Conservation (phyloP, 164 flowering plant species). For the Akebia trifoliata region DNA sequence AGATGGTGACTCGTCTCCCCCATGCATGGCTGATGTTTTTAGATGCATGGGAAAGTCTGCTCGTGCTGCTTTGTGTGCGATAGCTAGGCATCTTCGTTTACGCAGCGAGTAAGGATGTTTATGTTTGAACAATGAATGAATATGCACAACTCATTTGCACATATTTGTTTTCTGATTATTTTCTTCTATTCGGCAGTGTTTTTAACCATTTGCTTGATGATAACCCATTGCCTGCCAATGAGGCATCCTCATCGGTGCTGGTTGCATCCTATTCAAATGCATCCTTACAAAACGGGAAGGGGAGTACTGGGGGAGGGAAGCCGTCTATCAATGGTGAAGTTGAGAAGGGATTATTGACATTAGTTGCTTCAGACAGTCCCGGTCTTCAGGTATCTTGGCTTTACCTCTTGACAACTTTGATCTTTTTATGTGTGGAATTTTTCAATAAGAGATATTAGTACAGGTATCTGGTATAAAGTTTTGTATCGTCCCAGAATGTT, state of each 20-base stretch:
- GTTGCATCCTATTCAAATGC: constrained; percentile 58
- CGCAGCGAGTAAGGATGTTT: constrained; percentile 71
- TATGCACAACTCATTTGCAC: no score
- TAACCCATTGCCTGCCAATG: constrained; percentile 71
- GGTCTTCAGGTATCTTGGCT: constrained; percentile 66
- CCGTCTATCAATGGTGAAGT: constrained; percentile 48
- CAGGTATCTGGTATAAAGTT: no score
- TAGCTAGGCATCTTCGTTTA: constrained; percentile 88
- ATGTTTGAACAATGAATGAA: constrained; percentile 7
- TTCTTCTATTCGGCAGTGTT: constrained; percentile 44
- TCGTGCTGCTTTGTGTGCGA: constrained; percentile 73
- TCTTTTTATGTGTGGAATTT: no score
- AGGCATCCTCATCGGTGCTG: constrained; percentile 79
- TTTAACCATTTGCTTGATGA: constrained; percentile 90
- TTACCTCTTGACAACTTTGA: no score
- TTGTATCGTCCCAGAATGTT: no score
- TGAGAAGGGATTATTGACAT: constrained; percentile 85
- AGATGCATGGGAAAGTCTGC: constrained; percentile 89
- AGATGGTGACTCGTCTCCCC: constrained; percentile 84
- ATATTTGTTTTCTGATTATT: background rate
- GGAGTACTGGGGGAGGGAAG: constrained; percentile 61
- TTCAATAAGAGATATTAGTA: no score
- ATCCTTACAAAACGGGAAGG: constrained; percentile 59
- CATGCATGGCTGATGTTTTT: constrained; percentile 80
- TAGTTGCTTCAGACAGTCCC: constrained; percentile 68